These are phyloP conservation scores for Cystobasidium ongulense DNA, from an alignment of 768 basidiomycete genomes.

Conservation along the genomic window DNA sequence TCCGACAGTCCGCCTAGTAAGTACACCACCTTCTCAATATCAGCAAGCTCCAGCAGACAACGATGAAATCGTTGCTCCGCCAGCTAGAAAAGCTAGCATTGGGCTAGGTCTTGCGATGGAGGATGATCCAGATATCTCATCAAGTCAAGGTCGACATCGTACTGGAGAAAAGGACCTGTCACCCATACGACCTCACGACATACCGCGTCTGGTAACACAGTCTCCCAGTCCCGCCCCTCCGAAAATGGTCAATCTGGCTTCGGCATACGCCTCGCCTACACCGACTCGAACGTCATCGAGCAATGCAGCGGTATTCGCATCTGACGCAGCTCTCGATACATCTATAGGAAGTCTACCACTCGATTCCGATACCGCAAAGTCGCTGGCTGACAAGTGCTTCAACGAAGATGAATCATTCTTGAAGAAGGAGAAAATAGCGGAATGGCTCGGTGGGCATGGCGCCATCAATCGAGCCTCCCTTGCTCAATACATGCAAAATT, in stretches of 20 bases:
- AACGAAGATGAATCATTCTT: slow-evolving; percentile 76
- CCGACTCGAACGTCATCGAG: neutral
- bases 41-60: neutral
- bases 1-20: neutral
- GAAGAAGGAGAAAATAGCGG: slow-evolving; percentile 82
- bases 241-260: neutral
- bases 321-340: neutral
- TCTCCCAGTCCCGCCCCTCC: slow-evolving; percentile 27
- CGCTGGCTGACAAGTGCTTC: slow-evolving; percentile 70
- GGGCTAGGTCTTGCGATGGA: neutral
- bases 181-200: neutral
- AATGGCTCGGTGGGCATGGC: slow-evolving; percentile 81
- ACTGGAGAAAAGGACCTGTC: neutral
- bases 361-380: slow-evolving; percentile 52
- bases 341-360: slow-evolving; percentile 1
- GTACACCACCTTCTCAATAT: neutral
- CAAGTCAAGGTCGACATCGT: neutral
- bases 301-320: neutral
- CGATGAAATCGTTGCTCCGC: neutral
- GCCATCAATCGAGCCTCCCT: slow-evolving; percentile 66
- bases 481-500: slow-evolving; percentile 72
- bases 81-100: slow-evolving; percentile 13
- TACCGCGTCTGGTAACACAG: slow-evolving; percentile 26
- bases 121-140: neutral
- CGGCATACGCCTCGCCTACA: slow-evolving; percentile 2